Percentiles rank a stretch among this genome's conserved stretches.
These are phyloP conservation scores for Ploettnerulaceae sp. DNA, from an alignment of 2,329 filamentous ascomycete species.

Conservation along the genomic window DNA sequence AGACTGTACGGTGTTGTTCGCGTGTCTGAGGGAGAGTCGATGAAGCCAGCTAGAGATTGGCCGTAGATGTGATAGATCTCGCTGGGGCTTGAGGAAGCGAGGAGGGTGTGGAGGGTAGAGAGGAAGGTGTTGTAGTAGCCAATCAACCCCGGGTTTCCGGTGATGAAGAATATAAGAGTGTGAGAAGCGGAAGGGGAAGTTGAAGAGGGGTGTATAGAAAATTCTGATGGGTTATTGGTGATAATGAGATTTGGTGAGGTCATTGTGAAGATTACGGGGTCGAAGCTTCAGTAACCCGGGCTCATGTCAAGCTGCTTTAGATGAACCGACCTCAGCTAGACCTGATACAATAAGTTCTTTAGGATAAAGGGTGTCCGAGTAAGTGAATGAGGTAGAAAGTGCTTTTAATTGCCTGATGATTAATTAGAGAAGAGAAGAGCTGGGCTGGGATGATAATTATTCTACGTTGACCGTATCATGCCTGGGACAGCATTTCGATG, in stretches of 20 bases:
- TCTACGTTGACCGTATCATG: too few relatives aligned
- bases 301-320: too few relatives aligned
- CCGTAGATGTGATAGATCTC: slow-evolving; percentile 47
- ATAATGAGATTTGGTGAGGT: neutral
- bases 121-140: slow-evolving; percentile 70
- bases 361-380: too few relatives aligned
- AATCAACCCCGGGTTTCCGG: slow-evolving; percentile 72
- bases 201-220: slow-evolving; percentile 20
- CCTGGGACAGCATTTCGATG: too few relatives aligned
- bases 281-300: too few relatives aligned
- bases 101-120: slow-evolving; percentile 47
- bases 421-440: too few relatives aligned
- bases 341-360: too few relatives aligned
- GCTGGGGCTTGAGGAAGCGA: slow-evolving; percentile 41
- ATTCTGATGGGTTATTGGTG: slow-evolving; percentile 9
- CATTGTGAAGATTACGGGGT: too few relatives aligned
- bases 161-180: slow-evolving; percentile 63
- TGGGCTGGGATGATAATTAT: too few relatives aligned
- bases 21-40: slow-evolving; percentile 46
- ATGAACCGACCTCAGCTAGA: too few relatives aligned
- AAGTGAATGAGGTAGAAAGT: too few relatives aligned
- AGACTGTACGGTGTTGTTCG: slow-evolving; percentile 40
- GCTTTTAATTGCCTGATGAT: too few relatives aligned
- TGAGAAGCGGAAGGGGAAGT: slow-evolving; percentile 15
- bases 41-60: slow-evolving; percentile 52